phyloP scores from a whole-genome alignment of 306 rosid species.

The Macrotyloma uniflorum region DNA sequence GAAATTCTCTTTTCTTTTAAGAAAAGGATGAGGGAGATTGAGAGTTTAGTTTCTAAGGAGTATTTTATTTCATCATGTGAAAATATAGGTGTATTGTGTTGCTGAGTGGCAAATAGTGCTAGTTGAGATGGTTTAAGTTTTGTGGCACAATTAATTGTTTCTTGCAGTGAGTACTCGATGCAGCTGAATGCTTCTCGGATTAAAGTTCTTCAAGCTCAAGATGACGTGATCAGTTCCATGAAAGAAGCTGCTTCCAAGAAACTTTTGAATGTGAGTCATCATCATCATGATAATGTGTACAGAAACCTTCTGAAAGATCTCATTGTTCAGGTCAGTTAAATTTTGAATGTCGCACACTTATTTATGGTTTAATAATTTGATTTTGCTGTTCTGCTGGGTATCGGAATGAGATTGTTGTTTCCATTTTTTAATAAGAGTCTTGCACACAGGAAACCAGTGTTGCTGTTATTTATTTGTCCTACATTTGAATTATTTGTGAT shows the following conservation, averaged over 20 bases:
- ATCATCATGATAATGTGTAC: slow-evolving; percentile 61
- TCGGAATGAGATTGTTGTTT: background rate
- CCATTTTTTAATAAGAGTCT: background rate
- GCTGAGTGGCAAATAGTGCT: background rate
- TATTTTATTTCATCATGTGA: slow-evolving; percentile 7
- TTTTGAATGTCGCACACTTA: background rate
- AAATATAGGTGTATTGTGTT: background rate
- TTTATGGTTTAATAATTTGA: slow-evolving; percentile 6
- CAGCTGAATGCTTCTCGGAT: slow-evolving; percentile 87
- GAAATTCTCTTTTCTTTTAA: background rate
- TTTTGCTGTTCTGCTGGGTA: background rate
- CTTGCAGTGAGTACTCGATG: slow-evolving; percentile 91
- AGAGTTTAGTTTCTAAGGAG: background rate
- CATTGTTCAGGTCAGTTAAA: slow-evolving; percentile 76
- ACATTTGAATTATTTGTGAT: slow-evolving; percentile 8
- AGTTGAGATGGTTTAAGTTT: slow-evolving; percentile 14
- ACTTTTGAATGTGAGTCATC: slow-evolving; percentile 63
- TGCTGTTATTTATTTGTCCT: background rate
- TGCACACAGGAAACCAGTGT: background rate
- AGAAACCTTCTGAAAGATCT: slow-evolving; percentile 74
- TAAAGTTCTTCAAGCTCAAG: slow-evolving; percentile 98
- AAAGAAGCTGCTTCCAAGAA: slow-evolving; percentile 81
- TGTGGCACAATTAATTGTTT: slow-evolving; percentile 24
- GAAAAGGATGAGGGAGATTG: background rate
- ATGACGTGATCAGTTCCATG: slow-evolving; percentile 81